A percentile compares a stretch with the other conserved stretches of the same genome.
Evolutionary conservation across 202 grass and related monocot species (phyloP).

Genomic region (Elaeis oleifera): DNA sequence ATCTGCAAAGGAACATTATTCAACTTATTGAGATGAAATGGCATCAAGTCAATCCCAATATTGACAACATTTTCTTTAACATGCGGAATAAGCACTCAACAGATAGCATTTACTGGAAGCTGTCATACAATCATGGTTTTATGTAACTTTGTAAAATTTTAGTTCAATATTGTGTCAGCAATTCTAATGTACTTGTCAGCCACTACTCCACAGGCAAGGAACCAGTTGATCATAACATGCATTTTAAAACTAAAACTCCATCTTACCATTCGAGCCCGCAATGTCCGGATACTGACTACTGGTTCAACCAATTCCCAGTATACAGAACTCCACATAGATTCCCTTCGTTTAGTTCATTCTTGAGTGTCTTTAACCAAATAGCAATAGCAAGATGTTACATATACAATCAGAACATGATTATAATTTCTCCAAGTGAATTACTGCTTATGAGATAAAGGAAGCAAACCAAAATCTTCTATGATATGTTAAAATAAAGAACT

Average conservation of each 20-base stretch:
- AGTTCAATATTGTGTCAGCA: too few species aligned
- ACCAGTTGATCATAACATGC: not conserved
- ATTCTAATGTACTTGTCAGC: too few species aligned
- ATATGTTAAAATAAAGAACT: too few species aligned
- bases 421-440: too few species aligned
- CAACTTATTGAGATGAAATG: not conserved
- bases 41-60: not conserved
- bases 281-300: slow-evolving; percentile 65
- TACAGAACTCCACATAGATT: slow-evolving; percentile 70
- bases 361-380: slow-evolving; percentile 46
- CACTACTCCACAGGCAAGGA: not conserved
- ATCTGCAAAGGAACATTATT: slow-evolving; percentile 50
- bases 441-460: too few species aligned
- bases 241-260: slow-evolving; percentile 14
- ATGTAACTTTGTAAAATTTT: too few species aligned
- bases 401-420: too few species aligned
- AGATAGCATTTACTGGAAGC: too few species aligned
- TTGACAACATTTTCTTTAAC: too few species aligned
- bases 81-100: too few species aligned
- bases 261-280: slow-evolving; percentile 90
- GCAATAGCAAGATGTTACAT: not conserved
- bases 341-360: slow-evolving; percentile 87
- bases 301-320: slow-evolving; percentile 75
- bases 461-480: too few species aligned
- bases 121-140: too few species aligned